Percentiles rank a stretch among this genome's conserved stretches.
Conservation (phyloP, 2,329 filamentous ascomycete genomes). For the Arachnopeziza araneosa region DNA sequence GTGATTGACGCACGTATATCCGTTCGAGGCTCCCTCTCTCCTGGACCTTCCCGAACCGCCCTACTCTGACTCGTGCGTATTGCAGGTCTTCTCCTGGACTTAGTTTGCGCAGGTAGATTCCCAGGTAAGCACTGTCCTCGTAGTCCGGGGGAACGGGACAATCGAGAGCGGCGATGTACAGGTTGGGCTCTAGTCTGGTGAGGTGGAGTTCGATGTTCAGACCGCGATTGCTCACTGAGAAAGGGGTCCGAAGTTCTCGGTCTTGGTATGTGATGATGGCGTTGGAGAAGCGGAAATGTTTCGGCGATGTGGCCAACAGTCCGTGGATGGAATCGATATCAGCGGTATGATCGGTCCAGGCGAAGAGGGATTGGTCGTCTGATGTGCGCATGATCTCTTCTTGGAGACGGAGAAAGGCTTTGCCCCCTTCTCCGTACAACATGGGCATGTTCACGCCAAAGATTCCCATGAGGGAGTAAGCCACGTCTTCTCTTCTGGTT, state of each 20-base stretch:
- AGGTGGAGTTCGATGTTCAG: not conserved
- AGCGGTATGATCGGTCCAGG: slow-evolving; percentile 16
- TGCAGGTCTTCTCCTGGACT: no score
- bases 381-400: slow-evolving; percentile 31
- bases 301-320: slow-evolving; percentile 9
- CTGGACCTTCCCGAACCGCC: no score
- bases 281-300: slow-evolving; percentile 6
- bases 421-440: slow-evolving; percentile 37
- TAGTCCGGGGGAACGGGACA: no score
- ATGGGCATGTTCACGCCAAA: slow-evolving; percentile 41
- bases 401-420: slow-evolving; percentile 15
- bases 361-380: slow-evolving; percentile 27
- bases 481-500: slow-evolving; percentile 35
- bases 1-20: no score
- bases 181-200: no score
- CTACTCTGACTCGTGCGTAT: no score
- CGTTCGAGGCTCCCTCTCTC: no score
- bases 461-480: slow-evolving; percentile 39
- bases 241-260: not conserved
- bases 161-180: no score
- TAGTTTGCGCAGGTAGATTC: no score
- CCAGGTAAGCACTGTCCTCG: no score
- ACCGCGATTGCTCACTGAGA: not conserved
- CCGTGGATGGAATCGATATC: not conserved
- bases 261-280: not conserved